Conservation (phyloP, 495 filamentous ascomycete species). For the Talaromyces ruber region DNA sequence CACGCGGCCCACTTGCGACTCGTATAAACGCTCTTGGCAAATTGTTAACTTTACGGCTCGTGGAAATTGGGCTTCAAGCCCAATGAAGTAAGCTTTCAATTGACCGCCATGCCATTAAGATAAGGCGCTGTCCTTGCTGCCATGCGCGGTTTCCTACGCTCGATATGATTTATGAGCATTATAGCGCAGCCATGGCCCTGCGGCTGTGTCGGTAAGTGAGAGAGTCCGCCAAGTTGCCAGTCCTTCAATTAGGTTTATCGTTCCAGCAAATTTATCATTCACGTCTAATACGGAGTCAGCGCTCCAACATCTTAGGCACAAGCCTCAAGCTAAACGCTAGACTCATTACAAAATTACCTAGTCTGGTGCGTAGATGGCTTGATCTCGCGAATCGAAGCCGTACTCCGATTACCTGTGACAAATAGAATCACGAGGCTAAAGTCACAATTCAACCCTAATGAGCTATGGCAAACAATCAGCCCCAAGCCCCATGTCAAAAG, state of each 20-base stretch:
- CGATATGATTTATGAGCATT: background rate
- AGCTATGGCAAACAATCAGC: background rate
- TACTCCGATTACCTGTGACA: background rate
- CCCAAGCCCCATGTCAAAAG: background rate
- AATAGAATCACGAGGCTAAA: background rate
- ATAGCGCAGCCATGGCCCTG: background rate
- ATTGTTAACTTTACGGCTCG: background rate
- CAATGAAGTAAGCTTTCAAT: background rate
- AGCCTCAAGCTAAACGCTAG: background rate
- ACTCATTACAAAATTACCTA: background rate
- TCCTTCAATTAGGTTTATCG: background rate
- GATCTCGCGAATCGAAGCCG: background rate
- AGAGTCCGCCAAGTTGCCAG: background rate
- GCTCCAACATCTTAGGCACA: background rate
- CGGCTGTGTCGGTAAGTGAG: background rate
- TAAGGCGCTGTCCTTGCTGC: background rate
- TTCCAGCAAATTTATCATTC: background rate
- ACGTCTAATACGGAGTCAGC: background rate
- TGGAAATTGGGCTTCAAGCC: background rate
- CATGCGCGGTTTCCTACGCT: background rate
- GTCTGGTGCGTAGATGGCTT: background rate
- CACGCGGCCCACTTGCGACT: background rate
- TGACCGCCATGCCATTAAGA: background rate
- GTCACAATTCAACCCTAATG: background rate
- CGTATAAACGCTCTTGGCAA: background rate